These are phyloP conservation scores for Schizosaccharomyces octosporus DNA, from an alignment of 805 yeast genomes.

Conservation along the genomic window DNA sequence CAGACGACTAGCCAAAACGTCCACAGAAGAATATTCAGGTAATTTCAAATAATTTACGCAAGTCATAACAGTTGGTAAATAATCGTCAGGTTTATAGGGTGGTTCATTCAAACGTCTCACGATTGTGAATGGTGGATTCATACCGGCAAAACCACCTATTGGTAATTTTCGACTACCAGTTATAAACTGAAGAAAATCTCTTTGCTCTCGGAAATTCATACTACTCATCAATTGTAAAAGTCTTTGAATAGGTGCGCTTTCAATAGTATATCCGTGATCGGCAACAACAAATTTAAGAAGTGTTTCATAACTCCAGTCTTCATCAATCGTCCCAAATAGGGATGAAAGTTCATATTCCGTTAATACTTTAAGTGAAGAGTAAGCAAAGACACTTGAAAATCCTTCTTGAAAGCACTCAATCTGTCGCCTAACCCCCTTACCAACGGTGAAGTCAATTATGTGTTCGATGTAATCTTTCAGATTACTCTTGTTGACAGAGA, in stretches of 20 bases:
- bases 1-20: conserved; percentile 33
- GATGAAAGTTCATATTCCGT: conserved; percentile 48
- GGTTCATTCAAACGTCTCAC: conserved; percentile 59
- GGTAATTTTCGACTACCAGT: conserved; percentile 90
- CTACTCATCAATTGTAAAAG: conserved; percentile 36
- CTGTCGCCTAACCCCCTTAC: conserved; percentile 40
- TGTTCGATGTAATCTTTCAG: conserved; percentile 30
- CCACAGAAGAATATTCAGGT: conserved; percentile 51
- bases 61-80: conserved; percentile 91
- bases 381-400: conserved; percentile 63
- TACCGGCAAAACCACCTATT: conserved; percentile 69
- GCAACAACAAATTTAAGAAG: conserved; percentile 42
- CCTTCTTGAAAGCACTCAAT: conserved; percentile 50
- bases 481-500: conserved; percentile 26
- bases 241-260: conserved; percentile 35
- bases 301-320: conserved; percentile 48
- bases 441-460: conserved; percentile 35
- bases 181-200: conserved; percentile 59
- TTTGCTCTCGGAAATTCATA: conserved; percentile 30
- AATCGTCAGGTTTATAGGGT: conserved; percentile 43
- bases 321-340: conserved; percentile 53
- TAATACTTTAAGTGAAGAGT: conserved; percentile 42
- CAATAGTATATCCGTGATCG: conserved; percentile 69
- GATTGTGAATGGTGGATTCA: conserved; percentile 65
- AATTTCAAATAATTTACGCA: conserved; percentile 84